phyloP scores from a whole-genome alignment of 169 alveolate species.

The Eimeria maxima region DNA sequence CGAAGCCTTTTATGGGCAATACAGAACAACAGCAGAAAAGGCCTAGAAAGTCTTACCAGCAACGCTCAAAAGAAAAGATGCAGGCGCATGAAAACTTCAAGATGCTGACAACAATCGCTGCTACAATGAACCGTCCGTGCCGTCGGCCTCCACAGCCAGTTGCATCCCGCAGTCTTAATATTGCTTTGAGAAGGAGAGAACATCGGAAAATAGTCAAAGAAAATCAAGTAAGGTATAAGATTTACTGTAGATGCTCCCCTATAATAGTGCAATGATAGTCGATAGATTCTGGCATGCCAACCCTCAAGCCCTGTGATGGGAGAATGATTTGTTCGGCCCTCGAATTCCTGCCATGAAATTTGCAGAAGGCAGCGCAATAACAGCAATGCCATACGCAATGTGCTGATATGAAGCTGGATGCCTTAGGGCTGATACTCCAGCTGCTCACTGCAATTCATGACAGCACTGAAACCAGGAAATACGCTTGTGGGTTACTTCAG shows the following conservation, averaged over 20 bases:
- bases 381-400: background rate
- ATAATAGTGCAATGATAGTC: background rate
- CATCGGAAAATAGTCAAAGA: slow-evolving; percentile 71
- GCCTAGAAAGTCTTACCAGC: slow-evolving; percentile 60
- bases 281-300: too few species aligned
- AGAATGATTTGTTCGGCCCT: background rate
- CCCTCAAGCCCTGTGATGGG: background rate
- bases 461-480: background rate
- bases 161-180: slow-evolving; percentile 68
- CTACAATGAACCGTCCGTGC: slow-evolving; percentile 81
- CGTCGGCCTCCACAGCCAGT: slow-evolving; percentile 46
- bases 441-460: background rate
- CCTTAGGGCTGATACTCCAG: background rate
- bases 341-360: background rate
- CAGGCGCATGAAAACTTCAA: slow-evolving; percentile 81
- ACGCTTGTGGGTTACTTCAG: background rate
- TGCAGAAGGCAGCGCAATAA: background rate
- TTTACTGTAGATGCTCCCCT: background rate
- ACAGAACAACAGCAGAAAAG: slow-evolving; percentile 72
- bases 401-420: background rate
- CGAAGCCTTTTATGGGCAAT: slow-evolving; percentile 60
- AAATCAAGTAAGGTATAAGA: slow-evolving; percentile 53
- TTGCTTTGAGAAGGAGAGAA: slow-evolving; percentile 44
- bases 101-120: slow-evolving; percentile 81
- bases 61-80: slow-evolving; percentile 70